These are phyloP conservation scores for Pinus albicaulis DNA, from an alignment of 75 land plant species.

Conservation along the genomic window DNA sequence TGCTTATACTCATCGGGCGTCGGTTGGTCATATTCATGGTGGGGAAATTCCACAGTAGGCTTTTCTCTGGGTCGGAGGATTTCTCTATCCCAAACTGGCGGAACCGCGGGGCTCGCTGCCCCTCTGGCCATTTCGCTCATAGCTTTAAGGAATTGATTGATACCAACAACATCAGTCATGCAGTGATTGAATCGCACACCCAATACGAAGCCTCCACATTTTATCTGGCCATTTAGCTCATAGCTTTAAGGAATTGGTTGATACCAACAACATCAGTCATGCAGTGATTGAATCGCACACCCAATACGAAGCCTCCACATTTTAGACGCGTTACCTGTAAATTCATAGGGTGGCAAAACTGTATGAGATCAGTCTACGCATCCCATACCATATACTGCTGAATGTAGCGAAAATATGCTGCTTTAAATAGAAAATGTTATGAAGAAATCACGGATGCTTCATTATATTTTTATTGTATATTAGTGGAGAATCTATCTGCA, in stretches of 20 bases:
- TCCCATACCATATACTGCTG: too few species aligned
- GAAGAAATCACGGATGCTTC: too few species aligned
- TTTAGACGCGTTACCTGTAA: conserved; percentile 38
- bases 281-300: conserved; percentile 35
- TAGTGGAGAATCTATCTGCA: too few species aligned
- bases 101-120: conserved; percentile 20
- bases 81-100: conserved; percentile 45
- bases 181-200: conserved; percentile 40
- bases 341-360: too few species aligned
- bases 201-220: conserved; percentile 50
- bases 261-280: conserved; percentile 42
- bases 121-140: conserved; percentile 43
- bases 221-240: too few species aligned
- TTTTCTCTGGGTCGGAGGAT: conserved; percentile 31
- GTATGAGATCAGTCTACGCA: too few species aligned
- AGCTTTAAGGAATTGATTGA: conserved; percentile 43
- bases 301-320: conserved; percentile 57
- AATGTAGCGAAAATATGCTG: too few species aligned
- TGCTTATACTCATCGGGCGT: neutral
- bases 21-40: conserved; percentile 34
- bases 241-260: conserved; percentile 39
- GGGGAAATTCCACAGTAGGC: conserved; percentile 24
- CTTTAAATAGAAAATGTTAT: too few species aligned
- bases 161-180: conserved; percentile 40
- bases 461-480: too few species aligned